These are phyloP conservation scores for Metahyphopichia silvanorum DNA, from an alignment of 805 yeast genomes.

Conservation along the genomic window DNA sequence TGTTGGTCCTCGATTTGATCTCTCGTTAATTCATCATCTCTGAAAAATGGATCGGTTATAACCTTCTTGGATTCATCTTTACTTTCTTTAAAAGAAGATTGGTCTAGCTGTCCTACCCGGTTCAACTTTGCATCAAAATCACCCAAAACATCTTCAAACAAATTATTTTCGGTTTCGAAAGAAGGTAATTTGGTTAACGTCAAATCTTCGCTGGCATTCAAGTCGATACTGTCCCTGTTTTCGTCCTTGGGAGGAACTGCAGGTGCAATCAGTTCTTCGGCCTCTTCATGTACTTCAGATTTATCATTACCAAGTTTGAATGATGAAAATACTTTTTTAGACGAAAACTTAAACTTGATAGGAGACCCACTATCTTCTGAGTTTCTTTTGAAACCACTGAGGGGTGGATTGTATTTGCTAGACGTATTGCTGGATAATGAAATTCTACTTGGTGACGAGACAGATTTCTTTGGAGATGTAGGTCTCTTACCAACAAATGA, in stretches of 20 bases:
- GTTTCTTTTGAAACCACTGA: no score
- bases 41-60: slow-evolving; percentile 25
- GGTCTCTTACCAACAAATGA: no score
- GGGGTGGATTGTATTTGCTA: no score
- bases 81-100: slow-evolving; percentile 2
- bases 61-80: not conserved
- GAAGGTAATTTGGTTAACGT: slow-evolving; percentile 17
- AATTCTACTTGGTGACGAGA: no score
- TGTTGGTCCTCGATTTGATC: slow-evolving; percentile 41
- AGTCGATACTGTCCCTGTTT: slow-evolving; percentile 1
- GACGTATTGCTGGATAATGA: no score
- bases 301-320: no score
- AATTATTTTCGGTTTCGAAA: slow-evolving; percentile 22
- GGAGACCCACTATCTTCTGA: no score
- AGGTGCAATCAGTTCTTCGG: not conserved
- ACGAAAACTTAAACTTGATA: no score
- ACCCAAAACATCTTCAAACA: slow-evolving; percentile 26
- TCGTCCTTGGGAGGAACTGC: no score
- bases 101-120: slow-evolving; percentile 9
- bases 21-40: slow-evolving; percentile 39
- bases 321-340: slow-evolving; percentile 4
- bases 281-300: not conserved
- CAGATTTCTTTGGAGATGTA: no score
- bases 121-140: slow-evolving; percentile 23
- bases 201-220: slow-evolving; percentile 4